These are phyloP conservation scores for Teratosphaeria pseudoeucalypti DNA, from an alignment of 2,329 filamentous ascomycete genomes.

Conservation along the genomic window DNA sequence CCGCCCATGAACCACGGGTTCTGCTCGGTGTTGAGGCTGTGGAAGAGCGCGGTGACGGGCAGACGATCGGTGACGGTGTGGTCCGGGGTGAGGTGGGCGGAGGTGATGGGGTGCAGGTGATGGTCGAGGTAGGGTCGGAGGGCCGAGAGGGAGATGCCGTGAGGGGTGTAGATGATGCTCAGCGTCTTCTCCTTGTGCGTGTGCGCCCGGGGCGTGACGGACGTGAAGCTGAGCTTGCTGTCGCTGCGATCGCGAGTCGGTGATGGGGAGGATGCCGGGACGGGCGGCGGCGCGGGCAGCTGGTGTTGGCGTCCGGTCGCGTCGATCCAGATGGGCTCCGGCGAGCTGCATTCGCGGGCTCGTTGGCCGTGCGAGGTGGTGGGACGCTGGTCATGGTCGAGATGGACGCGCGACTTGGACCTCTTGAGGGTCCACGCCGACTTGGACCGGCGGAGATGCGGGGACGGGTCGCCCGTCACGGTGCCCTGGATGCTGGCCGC, in stretches of 20 bases:
- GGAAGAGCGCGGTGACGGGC: conserved; percentile 53
- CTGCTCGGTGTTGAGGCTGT: conserved; percentile 50
- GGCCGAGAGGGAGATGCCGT: conserved; percentile 47
- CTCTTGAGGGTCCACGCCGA: background rate
- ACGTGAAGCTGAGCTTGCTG: conserved; percentile 6
- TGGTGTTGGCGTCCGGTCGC: conserved; percentile 49
- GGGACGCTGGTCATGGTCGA: background rate
- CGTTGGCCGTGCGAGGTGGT: background rate
- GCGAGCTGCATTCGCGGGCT: conserved; percentile 34
- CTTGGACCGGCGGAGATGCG: background rate
- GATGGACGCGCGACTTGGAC: background rate
- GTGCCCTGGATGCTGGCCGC: conserved; percentile 14
- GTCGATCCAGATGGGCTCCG: conserved; percentile 62
- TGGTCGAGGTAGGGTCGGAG: conserved; percentile 47
- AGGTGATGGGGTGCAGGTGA: conserved; percentile 44
- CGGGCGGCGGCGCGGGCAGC: conserved; percentile 54
- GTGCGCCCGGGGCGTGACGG: background rate
- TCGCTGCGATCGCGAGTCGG: conserved; percentile 1
- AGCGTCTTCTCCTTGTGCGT: conserved; percentile 31
- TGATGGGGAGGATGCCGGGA: conserved; percentile 50
- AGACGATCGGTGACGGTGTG: background rate
- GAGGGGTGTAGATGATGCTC: conserved; percentile 55
- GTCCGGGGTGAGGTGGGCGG: conserved; percentile 28
- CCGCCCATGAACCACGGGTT: conserved; percentile 55
- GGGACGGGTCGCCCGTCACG: conserved; percentile 10